phyloP scores from a whole-genome alignment of 805 yeast species.

The Ogataea degrootiae region DNA sequence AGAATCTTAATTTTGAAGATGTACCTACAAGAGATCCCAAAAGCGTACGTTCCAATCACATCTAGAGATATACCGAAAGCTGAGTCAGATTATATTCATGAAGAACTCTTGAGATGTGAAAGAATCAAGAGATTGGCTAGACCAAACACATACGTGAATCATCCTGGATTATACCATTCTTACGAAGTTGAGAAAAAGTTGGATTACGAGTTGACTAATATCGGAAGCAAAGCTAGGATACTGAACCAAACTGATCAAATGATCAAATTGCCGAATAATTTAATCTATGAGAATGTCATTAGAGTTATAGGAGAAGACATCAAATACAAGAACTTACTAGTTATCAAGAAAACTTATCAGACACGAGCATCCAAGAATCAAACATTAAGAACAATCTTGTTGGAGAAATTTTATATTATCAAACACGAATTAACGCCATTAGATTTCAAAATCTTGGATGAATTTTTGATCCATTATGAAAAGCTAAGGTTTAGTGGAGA shows the following conservation, averaged over 20 bases:
- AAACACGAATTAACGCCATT: slow-evolving; percentile 3
- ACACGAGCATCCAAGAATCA: slow-evolving; percentile 16
- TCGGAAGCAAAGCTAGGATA: neutral
- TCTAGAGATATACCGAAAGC: slow-evolving; percentile 53
- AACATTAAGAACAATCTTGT: slow-evolving; percentile 26
- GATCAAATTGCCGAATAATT: slow-evolving; percentile 21
- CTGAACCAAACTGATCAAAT: neutral
- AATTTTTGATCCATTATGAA: slow-evolving; percentile 57
- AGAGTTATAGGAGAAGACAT: slow-evolving; percentile 57
- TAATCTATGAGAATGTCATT: slow-evolving; percentile 50
- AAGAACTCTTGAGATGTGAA: slow-evolving; percentile 39
- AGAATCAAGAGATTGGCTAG: slow-evolving; percentile 35
- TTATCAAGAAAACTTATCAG: slow-evolving; percentile 14
- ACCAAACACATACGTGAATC: slow-evolving; percentile 41
- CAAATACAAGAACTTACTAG: slow-evolving; percentile 34
- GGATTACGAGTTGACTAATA: slow-evolving; percentile 1
- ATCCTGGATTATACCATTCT: slow-evolving; percentile 42
- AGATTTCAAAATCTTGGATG: slow-evolving; percentile 13
- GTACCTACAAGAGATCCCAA: slow-evolving; percentile 71
- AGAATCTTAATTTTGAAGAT: slow-evolving; percentile 56
- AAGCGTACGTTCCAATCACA: slow-evolving; percentile 65
- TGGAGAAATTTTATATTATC: slow-evolving; percentile 20
- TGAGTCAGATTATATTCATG: slow-evolving; percentile 35
- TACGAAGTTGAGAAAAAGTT: slow-evolving; percentile 3
- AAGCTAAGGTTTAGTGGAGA: slow-evolving; percentile 60